Evolutionary conservation across 2,329 filamentous ascomycete genomes (phyloP).

Genomic region (Apiospora sp.): DNA sequence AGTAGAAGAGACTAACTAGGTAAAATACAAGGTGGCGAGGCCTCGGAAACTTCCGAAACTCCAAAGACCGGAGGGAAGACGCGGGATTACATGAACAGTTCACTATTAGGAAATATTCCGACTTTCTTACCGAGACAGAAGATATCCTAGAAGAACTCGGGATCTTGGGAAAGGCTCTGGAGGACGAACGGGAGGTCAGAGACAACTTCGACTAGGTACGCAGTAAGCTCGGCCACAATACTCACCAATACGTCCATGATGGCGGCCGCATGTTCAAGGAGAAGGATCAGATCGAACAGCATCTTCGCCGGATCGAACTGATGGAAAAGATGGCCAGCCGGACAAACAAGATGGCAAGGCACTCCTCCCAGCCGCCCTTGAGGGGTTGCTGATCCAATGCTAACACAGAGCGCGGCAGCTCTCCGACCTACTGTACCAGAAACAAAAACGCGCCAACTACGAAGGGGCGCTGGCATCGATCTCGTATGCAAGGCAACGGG

Average conservation of each 20-base stretch:
- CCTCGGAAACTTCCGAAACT: background rate
- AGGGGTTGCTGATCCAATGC: background rate
- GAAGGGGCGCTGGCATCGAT: background rate
- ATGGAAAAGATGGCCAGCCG: background rate
- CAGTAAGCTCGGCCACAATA: background rate
- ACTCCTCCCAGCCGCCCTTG: no score
- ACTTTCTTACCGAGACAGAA: background rate
- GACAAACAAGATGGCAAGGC: background rate
- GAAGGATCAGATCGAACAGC: background rate
- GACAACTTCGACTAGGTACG: background rate
- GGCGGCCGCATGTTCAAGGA: background rate
- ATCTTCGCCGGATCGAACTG: background rate
- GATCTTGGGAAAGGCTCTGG: background rate
- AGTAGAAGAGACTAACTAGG: background rate
- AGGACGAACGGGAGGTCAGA: background rate
- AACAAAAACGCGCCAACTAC: constrained; percentile 6
- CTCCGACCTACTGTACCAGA: background rate
- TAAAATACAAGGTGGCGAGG: background rate
- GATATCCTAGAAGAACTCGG: background rate
- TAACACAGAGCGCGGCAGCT: background rate
- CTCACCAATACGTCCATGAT: background rate
- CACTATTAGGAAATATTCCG: background rate
- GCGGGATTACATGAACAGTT: accelerated
- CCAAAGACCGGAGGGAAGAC: background rate
- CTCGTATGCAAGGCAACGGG: background rate